Base-by-base conservation (phyloP, 2,329 filamentous ascomycete species). In the Aspergillus awamori region DNA sequence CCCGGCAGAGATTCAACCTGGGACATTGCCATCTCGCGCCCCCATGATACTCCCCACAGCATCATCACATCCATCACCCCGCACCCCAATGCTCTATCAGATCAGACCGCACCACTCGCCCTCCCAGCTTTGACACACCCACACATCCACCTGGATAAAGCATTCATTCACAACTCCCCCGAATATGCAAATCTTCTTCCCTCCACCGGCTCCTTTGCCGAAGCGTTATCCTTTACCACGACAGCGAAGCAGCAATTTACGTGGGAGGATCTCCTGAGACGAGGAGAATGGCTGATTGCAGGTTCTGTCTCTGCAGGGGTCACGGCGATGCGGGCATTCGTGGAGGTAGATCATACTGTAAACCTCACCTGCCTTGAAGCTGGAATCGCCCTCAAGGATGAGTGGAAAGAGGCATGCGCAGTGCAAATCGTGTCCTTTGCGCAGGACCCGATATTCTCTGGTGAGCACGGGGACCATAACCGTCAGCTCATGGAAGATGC, bases 351-450 rank as follows among this genome's bases (percentile, higher is more conserved):
- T 72, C 81, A 82, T 45, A 82, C 84, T 8, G 87, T 90, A 1
- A 76, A 79, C 4, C 74, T 83, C 58, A 84, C 81, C 61, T 88
- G 86, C 66, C 73, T 89, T 3, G 78, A 83, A 43, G 84, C 83
- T 2, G 88, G 86, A 0, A 70, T 87, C 26, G 76, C 74, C 33
- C 77, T 92, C 51, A 87, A 87, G 72, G 67, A 78, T 2, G 76
- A 83, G 56, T 88, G 85, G 70, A 70, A 74, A 10, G 77, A 81
- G 20, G 74, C 79, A 7, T 85, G 88, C 62, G 76, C 84, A 6
- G 75, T 92, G 5, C 89, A 92, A 72, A 82, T 92, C 4, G 90
- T 87, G 67, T 84, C 84, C 1, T 92, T 91, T 75, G 89, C 89
- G 6, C 89, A 92, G 69, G 84, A 91, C 57, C 85, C 88, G 2